phyloP scores from a whole-genome alignment of 2,329 filamentous ascomycete genomes.

The Botryotinia narcissicola region DNA sequence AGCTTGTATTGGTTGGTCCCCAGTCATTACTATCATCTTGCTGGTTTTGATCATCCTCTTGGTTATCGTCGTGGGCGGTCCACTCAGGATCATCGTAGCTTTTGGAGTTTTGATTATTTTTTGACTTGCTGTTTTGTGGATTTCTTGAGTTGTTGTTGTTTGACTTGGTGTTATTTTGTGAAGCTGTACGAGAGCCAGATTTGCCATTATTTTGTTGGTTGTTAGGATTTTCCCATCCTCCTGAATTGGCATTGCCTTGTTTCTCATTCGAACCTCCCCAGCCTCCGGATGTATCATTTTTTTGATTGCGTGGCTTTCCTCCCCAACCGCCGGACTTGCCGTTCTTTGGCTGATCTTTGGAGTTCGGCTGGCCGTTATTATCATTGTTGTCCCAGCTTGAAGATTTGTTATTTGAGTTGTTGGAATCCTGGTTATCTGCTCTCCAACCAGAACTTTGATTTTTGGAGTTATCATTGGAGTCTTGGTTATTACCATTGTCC shows the following conservation, averaged over 20 bases:
- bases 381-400: constrained; percentile 13
- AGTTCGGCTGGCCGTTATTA: neutral
- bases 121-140: neutral
- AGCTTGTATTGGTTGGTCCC: neutral
- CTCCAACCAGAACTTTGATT: constrained; percentile 10
- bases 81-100: constrained; percentile 4
- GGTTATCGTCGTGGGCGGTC: neutral
- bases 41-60: neutral
- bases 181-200: constrained; percentile 21
- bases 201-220: constrained; percentile 16
- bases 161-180: neutral
- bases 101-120: neutral
- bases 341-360: constrained; percentile 2
- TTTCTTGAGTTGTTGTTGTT: constrained; percentile 9
- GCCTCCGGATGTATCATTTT: neutral
- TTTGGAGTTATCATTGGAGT: neutral
- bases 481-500: neutral
- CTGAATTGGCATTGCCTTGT: constrained; percentile 12
- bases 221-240: constrained; percentile 10
- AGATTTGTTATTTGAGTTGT: neutral
- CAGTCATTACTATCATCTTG: neutral
- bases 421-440: constrained; percentile 9
- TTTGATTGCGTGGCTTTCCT: neutral
- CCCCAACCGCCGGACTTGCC: constrained; percentile 24
- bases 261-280: constrained; percentile 11